Base-by-base conservation (phyloP, 2,329 filamentous ascomycete species). In the Grosmannia serpens region DNA sequence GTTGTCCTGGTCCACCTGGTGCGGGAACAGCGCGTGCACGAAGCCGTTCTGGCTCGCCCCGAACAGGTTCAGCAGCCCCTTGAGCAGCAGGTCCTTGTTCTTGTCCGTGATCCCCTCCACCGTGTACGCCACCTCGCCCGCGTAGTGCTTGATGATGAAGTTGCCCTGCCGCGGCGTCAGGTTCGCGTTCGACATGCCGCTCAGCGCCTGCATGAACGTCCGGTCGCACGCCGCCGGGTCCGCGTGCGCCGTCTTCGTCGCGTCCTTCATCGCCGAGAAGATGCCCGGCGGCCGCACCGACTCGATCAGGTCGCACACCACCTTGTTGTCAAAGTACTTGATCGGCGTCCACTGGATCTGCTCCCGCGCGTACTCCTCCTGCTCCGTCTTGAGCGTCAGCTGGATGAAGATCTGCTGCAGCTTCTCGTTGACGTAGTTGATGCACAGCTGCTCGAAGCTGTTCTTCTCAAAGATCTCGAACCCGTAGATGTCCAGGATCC, bases 381-480 rank as follows among this genome's bases (percentile, higher is more conserved):
- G 94, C 71, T 99, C 94, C 0, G 94, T 87, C 76, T 96, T 96
- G 62, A 99, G 74, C 0, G 94, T 99, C 66, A 99, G 78, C 72
- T 99, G 94, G 65, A 99, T 99, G 70, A 99, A 99, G 67, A 99
- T 97, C 69, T 99, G 94, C 73, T 99, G 94, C 59, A 99, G 77
- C 74, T 99, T 99, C 75, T 99, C 94, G 73, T 99, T 99, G 69
- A 97, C 95, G 69, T 97, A 99, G 77, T 99, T 99, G 80, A 99
- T 99, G 74, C 94, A 99, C 9, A 99, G 83, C 73, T 99, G 94
- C 71, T 99, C 94, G 67, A 99, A 99, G 64, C 89, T 96, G 76
- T 99, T 99, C 75, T 92, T 94, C 70, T 99, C 94, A 65, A 99
- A 99, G 65, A 99, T 99, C 70, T 99, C 94, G 68, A 99, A 99